Evolutionary conservation across 257 asterid species (phyloP).

Genomic region (Ehretia macrophylla): DNA sequence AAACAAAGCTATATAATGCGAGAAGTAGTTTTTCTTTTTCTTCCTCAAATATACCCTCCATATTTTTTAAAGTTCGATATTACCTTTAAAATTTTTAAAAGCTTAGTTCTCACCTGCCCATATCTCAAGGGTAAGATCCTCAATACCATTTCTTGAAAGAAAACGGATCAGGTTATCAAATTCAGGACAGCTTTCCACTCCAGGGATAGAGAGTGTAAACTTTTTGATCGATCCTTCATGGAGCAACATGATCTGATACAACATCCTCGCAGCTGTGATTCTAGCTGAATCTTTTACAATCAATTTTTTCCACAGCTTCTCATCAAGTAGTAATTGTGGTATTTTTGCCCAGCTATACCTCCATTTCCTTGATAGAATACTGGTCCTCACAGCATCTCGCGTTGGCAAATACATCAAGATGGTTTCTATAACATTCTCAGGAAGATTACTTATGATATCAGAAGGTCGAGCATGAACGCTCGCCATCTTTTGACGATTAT

Average conservation of each 20-base stretch:
- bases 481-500: too few relatives aligned
- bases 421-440: neutral
- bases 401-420: neutral
- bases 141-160: conserved; percentile 9
- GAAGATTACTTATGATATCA: conserved; percentile 1
- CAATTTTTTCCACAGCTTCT: neutral
- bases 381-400: too few relatives aligned
- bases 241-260: conserved; percentile 8
- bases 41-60: too few relatives aligned
- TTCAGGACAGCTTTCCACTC: conserved; percentile 9
- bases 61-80: too few relatives aligned
- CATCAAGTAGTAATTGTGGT: neutral
- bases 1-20: too few relatives aligned
- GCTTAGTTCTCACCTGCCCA: neutral
- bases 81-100: too few relatives aligned
- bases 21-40: too few relatives aligned
- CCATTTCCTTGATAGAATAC: too few relatives aligned
- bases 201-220: conserved; percentile 16
- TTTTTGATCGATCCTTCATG: conserved; percentile 13
- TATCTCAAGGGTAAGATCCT: conserved; percentile 10
- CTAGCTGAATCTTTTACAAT: neutral
- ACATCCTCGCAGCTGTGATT: neutral
- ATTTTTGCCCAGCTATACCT: too few relatives aligned
- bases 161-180: conserved; percentile 15
- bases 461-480: neutral